phyloP scores from a whole-genome alignment of 164 flowering plant genomes.

The Sedum album region DNA sequence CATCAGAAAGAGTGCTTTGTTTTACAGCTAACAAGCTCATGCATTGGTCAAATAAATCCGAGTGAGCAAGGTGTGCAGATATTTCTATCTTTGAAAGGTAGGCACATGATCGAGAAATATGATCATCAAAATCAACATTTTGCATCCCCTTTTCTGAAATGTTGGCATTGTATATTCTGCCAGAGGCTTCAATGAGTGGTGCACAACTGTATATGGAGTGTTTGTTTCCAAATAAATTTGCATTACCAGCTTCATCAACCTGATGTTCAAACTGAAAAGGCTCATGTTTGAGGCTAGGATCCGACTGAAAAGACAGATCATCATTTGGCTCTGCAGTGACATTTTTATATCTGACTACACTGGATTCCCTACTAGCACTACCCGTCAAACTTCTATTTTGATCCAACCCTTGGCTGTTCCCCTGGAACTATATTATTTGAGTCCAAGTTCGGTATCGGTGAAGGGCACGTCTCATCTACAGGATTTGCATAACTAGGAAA shows the following conservation, averaged over 20 bases:
- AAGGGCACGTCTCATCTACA: slow-evolving; percentile 37
- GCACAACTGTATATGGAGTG: slow-evolving; percentile 13
- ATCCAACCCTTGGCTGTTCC: slow-evolving; percentile 58
- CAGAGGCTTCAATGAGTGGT: slow-evolving; percentile 14
- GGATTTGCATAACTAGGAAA: slow-evolving; percentile 47
- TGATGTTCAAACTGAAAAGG: slow-evolving; percentile 19
- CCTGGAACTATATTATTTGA: slow-evolving; percentile 35
- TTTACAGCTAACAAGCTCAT: slow-evolving; percentile 6
- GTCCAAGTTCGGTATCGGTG: slow-evolving; percentile 57
- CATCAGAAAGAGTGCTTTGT: background rate
- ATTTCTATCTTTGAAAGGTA: slow-evolving; percentile 61
- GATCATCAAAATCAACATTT: slow-evolving; percentile 15
- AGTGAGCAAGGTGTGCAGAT: slow-evolving; percentile 37
- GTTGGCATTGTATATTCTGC: slow-evolving; percentile 21
- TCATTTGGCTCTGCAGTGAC: slow-evolving; percentile 18
- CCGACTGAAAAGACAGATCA: slow-evolving; percentile 22
- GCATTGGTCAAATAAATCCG: slow-evolving; percentile 14
- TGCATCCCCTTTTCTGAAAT: background rate
- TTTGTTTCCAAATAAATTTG: slow-evolving; percentile 16
- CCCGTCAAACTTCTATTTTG: slow-evolving; percentile 28
- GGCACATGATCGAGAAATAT: slow-evolving; percentile 14
- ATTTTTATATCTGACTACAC: slow-evolving; percentile 44
- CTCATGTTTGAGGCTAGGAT: slow-evolving; percentile 22
- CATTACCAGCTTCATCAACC: slow-evolving; percentile 26
- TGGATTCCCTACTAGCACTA: slow-evolving; percentile 39